Percentiles rank a stretch among this genome's conserved stretches.
Conservation (phyloP, 345 rosid genomes). For the Brassica incana region DNA sequence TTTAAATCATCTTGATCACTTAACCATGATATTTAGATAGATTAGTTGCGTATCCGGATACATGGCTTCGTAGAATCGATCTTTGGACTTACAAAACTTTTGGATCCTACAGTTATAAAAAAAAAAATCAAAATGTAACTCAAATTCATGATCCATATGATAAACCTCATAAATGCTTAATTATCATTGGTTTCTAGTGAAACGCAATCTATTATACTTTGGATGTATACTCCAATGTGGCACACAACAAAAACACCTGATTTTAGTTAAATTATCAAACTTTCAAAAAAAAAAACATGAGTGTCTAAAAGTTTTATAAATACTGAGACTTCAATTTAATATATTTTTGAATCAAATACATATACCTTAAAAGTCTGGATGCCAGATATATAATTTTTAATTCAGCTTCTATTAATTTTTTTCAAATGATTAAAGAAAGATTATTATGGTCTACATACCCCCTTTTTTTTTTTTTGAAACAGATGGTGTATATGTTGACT, state of each 20-base stretch:
- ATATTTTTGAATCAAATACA: neutral
- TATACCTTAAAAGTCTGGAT: neutral
- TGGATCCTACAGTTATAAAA: no score
- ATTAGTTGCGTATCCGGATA: no score
- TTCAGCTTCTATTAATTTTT: neutral
- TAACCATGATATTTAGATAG: no score
- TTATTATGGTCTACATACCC: no score
- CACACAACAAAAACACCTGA: neutral
- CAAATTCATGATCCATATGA: no score
- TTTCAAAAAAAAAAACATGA: no score
- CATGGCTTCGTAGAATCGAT: no score
- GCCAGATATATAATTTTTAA: neutral
- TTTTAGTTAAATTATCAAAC: neutral
- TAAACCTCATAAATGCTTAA: neutral
- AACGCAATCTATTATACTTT: neutral
- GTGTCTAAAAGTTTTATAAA: neutral
- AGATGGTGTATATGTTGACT: slow-evolving; percentile 4
- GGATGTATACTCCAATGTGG: neutral
- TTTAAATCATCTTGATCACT: no score
- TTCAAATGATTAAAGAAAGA: neutral
- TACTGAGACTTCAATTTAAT: neutral
- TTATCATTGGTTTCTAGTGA: neutral
- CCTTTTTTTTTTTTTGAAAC: no score
- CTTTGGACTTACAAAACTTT: no score
- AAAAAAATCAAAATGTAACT: no score